phyloP scores from a whole-genome alignment of 1,139 yeast genomes.

The Kodamaea derodonti region DNA sequence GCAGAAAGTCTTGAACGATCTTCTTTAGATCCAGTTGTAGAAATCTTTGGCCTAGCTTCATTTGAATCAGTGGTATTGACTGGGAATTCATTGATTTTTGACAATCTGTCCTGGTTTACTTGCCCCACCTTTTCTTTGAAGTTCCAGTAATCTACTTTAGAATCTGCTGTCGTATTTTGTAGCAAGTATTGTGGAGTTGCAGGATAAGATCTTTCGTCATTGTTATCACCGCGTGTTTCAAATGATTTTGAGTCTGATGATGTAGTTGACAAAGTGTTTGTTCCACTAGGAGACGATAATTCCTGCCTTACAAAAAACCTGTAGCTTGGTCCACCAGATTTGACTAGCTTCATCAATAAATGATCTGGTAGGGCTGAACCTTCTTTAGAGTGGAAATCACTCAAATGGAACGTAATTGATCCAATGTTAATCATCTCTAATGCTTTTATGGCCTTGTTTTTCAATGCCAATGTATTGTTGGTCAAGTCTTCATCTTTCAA shows the following conservation, averaged over 20 bases:
- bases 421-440: slow-evolving; percentile 42
- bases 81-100: slow-evolving; percentile 12
- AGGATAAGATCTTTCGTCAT: slow-evolving; percentile 43
- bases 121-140: slow-evolving; percentile 44
- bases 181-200: slow-evolving; percentile 61
- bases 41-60: neutral
- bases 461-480: slow-evolving; percentile 19
- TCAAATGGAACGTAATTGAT: slow-evolving; percentile 52
- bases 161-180: slow-evolving; percentile 32
- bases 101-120: slow-evolving; percentile 13
- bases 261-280: slow-evolving; percentile 36
- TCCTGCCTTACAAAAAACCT: slow-evolving; percentile 47
- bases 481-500: slow-evolving; percentile 14
- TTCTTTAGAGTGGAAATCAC: slow-evolving; percentile 63
- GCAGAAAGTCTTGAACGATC: neutral
- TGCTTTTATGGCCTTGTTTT: slow-evolving; percentile 32
- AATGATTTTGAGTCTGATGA: slow-evolving; percentile 50
- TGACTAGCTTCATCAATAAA: slow-evolving; percentile 29
- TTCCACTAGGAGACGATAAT: slow-evolving; percentile 28
- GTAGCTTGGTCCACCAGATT: slow-evolving; percentile 22
- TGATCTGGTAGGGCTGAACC: slow-evolving; percentile 61
- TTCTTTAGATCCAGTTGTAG: neutral
- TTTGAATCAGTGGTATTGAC: neutral
- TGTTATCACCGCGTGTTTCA: slow-evolving; percentile 39
- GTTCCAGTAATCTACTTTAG: slow-evolving; percentile 54